Evolutionary conservation across 305 asterid genomes (phyloP).

Genomic region (Fraxinus sp.): DNA sequence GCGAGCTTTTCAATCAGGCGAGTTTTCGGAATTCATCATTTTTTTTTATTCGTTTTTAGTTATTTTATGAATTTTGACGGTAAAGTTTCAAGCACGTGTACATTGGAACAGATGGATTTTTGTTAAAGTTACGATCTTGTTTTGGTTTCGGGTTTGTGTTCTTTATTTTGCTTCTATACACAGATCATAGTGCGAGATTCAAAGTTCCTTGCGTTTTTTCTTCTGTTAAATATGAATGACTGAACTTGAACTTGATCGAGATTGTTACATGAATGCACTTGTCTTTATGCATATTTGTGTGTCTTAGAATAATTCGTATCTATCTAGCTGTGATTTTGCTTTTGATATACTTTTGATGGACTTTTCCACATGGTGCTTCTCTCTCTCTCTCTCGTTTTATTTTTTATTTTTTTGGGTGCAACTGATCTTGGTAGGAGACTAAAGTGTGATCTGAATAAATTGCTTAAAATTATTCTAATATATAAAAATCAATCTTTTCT

Average conservation of each 20-base stretch:
- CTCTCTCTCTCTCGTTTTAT: not conserved
- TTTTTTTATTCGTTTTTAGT: not conserved
- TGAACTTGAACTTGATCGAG: not conserved
- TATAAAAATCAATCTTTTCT: not conserved
- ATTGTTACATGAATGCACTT: not conserved
- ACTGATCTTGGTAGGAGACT: not conserved
- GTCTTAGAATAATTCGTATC: not conserved
- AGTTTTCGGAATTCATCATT: not conserved
- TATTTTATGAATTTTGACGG: not conserved
- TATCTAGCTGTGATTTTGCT: not conserved
- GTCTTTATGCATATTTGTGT: not conserved
- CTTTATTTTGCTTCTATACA: not conserved
- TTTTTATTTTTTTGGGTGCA: not conserved
- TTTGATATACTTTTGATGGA: not conserved
- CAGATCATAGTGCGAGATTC: slow-evolving; percentile 15
- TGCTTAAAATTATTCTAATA: not conserved
- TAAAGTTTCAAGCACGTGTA: not conserved
- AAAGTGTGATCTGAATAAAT: not conserved
- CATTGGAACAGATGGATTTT: not conserved
- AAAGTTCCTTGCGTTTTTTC: not conserved
- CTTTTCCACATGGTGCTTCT: not conserved
- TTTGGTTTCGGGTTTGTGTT: not conserved
- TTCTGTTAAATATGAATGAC: not conserved
- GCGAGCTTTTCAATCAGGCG: slow-evolving; percentile 80
- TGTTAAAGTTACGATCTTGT: slow-evolving; percentile 5